These are phyloP conservation scores for Lagenidium sp. DNA, from an alignment of 352 stramenopile genomes.

Conservation along the genomic window DNA sequence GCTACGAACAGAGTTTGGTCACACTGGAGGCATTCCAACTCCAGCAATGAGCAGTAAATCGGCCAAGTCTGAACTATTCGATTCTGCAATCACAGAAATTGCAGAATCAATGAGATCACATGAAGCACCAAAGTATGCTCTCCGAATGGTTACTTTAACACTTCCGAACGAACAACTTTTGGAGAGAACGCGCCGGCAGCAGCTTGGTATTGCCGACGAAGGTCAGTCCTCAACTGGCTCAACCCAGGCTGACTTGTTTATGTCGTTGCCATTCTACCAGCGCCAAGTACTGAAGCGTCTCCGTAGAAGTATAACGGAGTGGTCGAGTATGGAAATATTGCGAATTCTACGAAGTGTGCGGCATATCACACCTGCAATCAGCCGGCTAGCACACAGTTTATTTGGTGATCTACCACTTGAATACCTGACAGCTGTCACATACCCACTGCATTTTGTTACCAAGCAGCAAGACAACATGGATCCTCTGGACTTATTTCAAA, in stretches of 20 bases:
- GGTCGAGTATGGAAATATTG: conserved; percentile 76
- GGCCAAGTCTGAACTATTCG: too few relatives aligned
- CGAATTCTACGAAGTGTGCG: conserved; percentile 60
- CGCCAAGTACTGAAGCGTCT: conserved; percentile 56
- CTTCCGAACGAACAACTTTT: conserved; percentile 65
- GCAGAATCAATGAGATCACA: too few relatives aligned
- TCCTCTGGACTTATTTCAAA: conserved; percentile 50
- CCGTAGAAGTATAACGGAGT: conserved; percentile 74
- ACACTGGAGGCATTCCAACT: conserved; percentile 1
- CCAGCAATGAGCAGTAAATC: conserved; percentile 2
- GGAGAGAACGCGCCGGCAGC: conserved; percentile 25
- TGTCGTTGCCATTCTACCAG: conserved; percentile 63
- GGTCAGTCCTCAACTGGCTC: conserved; percentile 15
- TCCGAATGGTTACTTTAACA: conserved; percentile 72
- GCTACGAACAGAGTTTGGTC: too few relatives aligned
- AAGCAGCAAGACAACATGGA: conserved; percentile 47
- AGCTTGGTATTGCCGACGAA: conserved; percentile 54
- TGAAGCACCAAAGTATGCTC: too few relatives aligned
- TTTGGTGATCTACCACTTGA: conserved; percentile 58
- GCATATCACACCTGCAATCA: conserved; percentile 56
- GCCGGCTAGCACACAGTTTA: conserved; percentile 52
- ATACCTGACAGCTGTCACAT: conserved; percentile 52
- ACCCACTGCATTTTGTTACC: conserved; percentile 64
- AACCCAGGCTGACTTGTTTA: conserved; percentile 35
- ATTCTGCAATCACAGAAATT: too few relatives aligned